Evolutionary conservation across 495 filamentous ascomycete species (phyloP).

Genomic region (Neurospora cerealis): DNA sequence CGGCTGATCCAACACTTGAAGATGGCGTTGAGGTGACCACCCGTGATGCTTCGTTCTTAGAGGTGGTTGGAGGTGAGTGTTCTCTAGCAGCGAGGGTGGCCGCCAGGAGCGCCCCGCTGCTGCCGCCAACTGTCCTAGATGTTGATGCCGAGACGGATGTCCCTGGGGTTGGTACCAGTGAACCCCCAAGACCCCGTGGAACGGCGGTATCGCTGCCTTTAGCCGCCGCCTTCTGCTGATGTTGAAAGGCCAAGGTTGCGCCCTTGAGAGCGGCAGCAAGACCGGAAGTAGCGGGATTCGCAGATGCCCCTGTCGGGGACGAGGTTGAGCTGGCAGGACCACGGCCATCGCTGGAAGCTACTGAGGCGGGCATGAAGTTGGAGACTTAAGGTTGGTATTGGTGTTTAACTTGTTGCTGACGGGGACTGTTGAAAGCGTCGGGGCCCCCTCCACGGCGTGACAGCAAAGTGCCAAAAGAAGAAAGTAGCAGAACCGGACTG

Average conservation of each 20-base stretch:
- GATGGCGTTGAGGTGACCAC: not conserved
- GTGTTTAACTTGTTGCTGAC: not conserved
- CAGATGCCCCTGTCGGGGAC: constrained; percentile 1
- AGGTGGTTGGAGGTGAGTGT: constrained; percentile 1
- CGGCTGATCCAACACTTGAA: not conserved
- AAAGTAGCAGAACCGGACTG: not conserved
- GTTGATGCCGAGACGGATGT: constrained; percentile 3
- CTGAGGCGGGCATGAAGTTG: constrained; percentile 2
- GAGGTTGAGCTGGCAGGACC: not conserved
- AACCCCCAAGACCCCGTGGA: not conserved
- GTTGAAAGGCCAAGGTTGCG: constrained; percentile 35
- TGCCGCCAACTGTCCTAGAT: constrained; percentile 9
- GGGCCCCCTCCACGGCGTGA: not conserved
- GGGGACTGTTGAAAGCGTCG: not conserved
- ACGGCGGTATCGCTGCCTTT: constrained; percentile 1
- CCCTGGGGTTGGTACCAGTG: constrained; percentile 4
- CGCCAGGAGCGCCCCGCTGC: constrained; percentile 40
- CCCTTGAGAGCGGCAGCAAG: constrained; percentile 34
- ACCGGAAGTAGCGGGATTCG: constrained; percentile 4
- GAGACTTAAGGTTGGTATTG: not conserved
- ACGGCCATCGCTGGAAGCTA: not conserved
- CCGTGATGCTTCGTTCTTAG: not conserved
- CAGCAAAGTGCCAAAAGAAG: not conserved
- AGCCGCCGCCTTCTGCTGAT: constrained; percentile 12
- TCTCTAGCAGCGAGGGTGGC: constrained; percentile 27